Evolutionary conservation across 2,329 filamentous ascomycete genomes (phyloP).

Genomic region (Periglandula ipomoeae): DNA sequence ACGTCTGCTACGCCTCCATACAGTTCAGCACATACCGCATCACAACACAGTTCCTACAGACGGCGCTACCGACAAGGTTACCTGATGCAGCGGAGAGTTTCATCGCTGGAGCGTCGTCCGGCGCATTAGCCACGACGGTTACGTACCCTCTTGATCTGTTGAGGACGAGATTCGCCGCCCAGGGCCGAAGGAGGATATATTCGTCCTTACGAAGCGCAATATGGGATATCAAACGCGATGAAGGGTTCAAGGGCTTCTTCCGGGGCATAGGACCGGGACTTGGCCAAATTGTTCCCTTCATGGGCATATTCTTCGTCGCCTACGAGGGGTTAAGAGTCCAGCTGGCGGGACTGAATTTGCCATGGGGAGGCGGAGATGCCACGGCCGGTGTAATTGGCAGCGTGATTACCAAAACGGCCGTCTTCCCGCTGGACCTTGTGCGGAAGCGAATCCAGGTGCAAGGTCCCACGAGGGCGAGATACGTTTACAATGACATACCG

Average conservation of each 20-base stretch:
- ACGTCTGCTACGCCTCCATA: conserved; percentile 78
- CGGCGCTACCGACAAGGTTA: conserved; percentile 35
- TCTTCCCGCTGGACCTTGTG: conserved; percentile 89
- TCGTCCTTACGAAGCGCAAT: conserved; percentile 59
- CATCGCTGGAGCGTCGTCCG: conserved; percentile 72
- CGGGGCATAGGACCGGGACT: conserved; percentile 75
- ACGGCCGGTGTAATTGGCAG: conserved; percentile 73
- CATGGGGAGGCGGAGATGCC: conserved; percentile 73
- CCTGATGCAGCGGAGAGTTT: conserved; percentile 69
- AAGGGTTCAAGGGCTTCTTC: conserved; percentile 77
- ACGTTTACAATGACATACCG: conserved; percentile 82
- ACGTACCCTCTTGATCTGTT: conserved; percentile 94
- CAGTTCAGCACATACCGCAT: conserved; percentile 88
- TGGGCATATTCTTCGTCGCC: conserved; percentile 89
- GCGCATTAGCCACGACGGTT: conserved; percentile 67
- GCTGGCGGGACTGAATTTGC: conserved; percentile 45
- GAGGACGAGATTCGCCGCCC: conserved; percentile 91
- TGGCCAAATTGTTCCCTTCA: conserved; percentile 85
- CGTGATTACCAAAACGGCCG: conserved; percentile 73
- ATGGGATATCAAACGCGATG: conserved; percentile 60
- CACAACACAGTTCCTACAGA: conserved; percentile 57
- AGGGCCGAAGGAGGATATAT: conserved; percentile 76
- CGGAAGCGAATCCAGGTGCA: conserved; percentile 92
- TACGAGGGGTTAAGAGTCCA: conserved; percentile 69
- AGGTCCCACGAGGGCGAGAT: conserved; percentile 70